Evolutionary conservation across 257 asterid genomes (phyloP).

Genomic region (Voacanga thouarsii): DNA sequence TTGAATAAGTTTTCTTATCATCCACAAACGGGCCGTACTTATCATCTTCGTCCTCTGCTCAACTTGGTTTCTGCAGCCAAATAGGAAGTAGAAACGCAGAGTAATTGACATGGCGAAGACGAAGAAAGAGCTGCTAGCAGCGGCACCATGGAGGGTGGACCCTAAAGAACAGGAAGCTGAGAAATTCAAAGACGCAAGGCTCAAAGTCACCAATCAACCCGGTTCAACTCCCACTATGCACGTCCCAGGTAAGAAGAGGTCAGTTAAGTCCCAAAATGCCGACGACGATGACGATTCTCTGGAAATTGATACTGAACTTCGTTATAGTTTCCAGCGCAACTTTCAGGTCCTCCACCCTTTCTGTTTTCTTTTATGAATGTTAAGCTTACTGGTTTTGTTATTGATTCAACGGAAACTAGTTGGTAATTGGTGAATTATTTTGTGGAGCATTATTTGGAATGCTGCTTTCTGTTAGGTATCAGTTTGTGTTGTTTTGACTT

Average conservation of each 20-base stretch:
- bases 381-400: background rate
- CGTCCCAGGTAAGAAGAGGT: conserved; percentile 68
- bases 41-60: background rate
- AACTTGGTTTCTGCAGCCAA: background rate
- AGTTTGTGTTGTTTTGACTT: background rate
- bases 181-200: conserved; percentile 72
- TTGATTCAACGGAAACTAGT: background rate
- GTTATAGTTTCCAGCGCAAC: conserved; percentile 96
- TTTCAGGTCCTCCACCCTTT: conserved; percentile 47
- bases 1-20: too few species aligned
- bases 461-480: background rate
- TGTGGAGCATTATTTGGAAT: background rate
- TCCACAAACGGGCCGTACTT: background rate
- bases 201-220: conserved; percentile 75
- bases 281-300: conserved; percentile 46
- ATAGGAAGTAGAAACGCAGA: too few species aligned
- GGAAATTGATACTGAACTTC: conserved; percentile 85
- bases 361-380: background rate
- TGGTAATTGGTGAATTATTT: background rate
- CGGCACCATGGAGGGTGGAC: conserved; percentile 95
- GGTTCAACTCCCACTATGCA: conserved; percentile 85
- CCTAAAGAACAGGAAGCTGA: conserved; percentile 41
- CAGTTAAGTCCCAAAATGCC: conserved; percentile 31
- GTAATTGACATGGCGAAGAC: conserved; percentile 47
- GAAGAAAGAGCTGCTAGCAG: conserved; percentile 82